Base-by-base conservation (phyloP, 1,284 basidiomycete genomes). In the Rhodotorula sp. region DNA sequence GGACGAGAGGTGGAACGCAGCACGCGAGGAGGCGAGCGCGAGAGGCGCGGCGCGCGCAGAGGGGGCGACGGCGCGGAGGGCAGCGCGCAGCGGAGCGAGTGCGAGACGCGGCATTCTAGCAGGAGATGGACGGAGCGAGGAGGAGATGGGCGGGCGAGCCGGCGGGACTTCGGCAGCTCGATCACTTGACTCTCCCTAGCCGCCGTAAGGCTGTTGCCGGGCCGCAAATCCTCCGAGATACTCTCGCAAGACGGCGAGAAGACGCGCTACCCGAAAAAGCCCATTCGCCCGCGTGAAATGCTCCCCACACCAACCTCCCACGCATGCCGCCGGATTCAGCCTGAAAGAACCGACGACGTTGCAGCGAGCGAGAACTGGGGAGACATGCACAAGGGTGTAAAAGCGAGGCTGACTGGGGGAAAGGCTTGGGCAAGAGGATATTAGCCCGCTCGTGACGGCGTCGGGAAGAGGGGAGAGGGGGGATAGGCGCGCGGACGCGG, bases 51-150 rank as follows among this genome's bases (percentile, higher is more conserved):
- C 37, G 4, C 55, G 37, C n/a, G 46, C n/a, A 7, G n/a, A 34
- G 19, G 61, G 27, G 15, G 67, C 53, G 48, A 64, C 61, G 39
- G 70, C 17, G 53, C 66, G 73, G 15, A 71, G 51, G 10, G 66
- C 62, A 17, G 25, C 1, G 21, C 70, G 69, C 21, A 74, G 65
- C 10, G 64, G 22, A 2, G 70, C 54, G 37, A 71, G 65, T 3
- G 62, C 39, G n/a, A 74, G 48, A 21, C 72, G 69, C 27, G 62
- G 53, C 72, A 70, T 70, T 9, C 22, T 34, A 3, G 53, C 1
- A 9, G n/a, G n/a, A 25, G 50, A 19, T n/a, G 27, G 29, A 9
- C 1, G 17, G 9, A 41, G 51, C 50, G 50, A 51, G 48, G 25
- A 3, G 48, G 3, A n/a, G 48, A 27, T n/a, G 48, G n/a, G n/a